Percentiles rank a stretch among this genome's conserved stretches.
Conservation (phyloP, 2,329 filamentous ascomycete species). For the Aureobasidium vineae region DNA sequence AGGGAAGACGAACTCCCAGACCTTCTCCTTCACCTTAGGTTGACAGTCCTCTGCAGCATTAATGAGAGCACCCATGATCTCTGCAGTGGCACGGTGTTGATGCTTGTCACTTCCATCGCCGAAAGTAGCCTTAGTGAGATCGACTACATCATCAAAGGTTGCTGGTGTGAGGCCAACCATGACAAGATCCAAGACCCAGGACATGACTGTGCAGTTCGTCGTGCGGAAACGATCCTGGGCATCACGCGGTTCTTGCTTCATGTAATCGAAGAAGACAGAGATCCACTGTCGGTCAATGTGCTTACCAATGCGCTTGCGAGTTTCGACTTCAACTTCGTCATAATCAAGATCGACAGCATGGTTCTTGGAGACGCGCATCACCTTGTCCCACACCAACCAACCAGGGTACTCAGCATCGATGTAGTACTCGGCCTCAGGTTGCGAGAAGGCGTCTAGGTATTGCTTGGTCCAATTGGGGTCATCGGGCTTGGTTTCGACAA, state of each 20-base stretch:
- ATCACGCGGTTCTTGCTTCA: slow-evolving; percentile 95
- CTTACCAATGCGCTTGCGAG: slow-evolving; percentile 75
- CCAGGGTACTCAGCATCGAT: slow-evolving; percentile 90
- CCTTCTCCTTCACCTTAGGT: slow-evolving; percentile 66
- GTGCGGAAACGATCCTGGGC: slow-evolving; percentile 82
- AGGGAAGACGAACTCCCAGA: slow-evolving; percentile 90
- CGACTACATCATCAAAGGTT: slow-evolving; percentile 84
- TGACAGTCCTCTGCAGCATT: slow-evolving; percentile 77
- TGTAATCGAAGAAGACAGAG: slow-evolving; percentile 79
- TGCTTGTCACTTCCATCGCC: slow-evolving; percentile 96
- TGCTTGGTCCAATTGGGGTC: slow-evolving; percentile 75
- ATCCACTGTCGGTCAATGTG: slow-evolving; percentile 84
- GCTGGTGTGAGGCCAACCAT: slow-evolving; percentile 73
- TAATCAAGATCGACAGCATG: slow-evolving; percentile 70
- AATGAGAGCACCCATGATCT: slow-evolving; percentile 85
- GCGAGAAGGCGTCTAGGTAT: slow-evolving; percentile 74
- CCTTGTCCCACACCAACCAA: slow-evolving; percentile 94
- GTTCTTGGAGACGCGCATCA: slow-evolving; percentile 74
- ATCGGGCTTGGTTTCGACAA: slow-evolving; percentile 69
- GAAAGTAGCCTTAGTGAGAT: slow-evolving; percentile 73
- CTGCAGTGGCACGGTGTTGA: slow-evolving; percentile 91
- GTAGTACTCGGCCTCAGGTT: slow-evolving; percentile 78
- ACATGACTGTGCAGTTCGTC: slow-evolving; percentile 79
- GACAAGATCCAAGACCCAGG: slow-evolving; percentile 87
- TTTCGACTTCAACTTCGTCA: slow-evolving; percentile 72